Base-by-base conservation (phyloP, 1,284 basidiomycete species). In the Marasmius oreades region DNA sequence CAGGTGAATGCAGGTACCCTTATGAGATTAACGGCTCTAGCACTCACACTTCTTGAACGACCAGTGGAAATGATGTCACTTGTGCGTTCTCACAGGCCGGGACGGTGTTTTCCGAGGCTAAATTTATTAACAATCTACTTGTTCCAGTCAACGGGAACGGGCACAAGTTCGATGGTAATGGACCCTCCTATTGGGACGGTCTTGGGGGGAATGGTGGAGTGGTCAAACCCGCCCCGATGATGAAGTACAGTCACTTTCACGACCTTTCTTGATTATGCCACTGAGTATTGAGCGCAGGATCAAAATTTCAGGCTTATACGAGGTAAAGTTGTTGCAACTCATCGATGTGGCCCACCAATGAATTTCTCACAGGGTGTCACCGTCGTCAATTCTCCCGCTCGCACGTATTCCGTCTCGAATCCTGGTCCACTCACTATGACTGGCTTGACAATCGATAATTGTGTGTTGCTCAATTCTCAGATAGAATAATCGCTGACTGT, bases 131-230 rank as follows among this genome's bases (percentile, higher is more conserved):
- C 14, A n/a, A 42, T 42, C 14, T 42, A 6, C 39, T 10, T 31
- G 22, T 5, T 34, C 1, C 42, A 77, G 78, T 81, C 66, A 75
- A 79, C 37, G 57, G 57, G 5, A 55, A 80, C 48, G 72, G 71
- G 5, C 63, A 79, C 52, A 71, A 52, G 3, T 79, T 78, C 61
- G 70, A 82, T 60, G 80, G 80, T 2, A 70, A 73, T 61, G 76
- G 69, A 54, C 75, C 67, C 46, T 74, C 64, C 67, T 78, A 81
- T 57, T 82, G 80, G 79, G 79, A 81, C 46, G 78, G 79, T 12
- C 62, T 63, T n/a, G 78, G 78, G 24, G 61, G 66, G 26, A 69
- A 60, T 44, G 69, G 72, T 36, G 73, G 73, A 8, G 54, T 63
- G 0, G 59, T 55, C 4, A 82, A 82, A 55, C 80, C 79, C 7